Evolutionary conservation across 208 protist species (phyloP).

Genomic region (Strigomonas galati): DNA sequence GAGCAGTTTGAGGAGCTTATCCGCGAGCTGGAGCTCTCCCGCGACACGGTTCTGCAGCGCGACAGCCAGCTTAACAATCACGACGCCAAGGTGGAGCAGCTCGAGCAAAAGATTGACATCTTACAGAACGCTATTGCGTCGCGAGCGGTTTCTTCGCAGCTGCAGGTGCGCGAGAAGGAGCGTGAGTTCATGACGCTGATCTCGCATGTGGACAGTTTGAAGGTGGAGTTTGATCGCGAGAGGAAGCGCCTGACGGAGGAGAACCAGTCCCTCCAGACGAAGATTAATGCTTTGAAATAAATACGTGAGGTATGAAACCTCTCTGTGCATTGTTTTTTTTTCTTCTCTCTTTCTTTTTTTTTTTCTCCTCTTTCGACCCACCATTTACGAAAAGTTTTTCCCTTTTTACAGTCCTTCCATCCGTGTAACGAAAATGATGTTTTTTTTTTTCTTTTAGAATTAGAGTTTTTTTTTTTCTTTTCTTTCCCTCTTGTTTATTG

Average conservation of each 20-base stretch:
- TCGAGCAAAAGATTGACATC: constrained; percentile 67
- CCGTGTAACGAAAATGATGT: too few species aligned
- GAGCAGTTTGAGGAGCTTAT: constrained; percentile 67
- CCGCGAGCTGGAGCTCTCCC: constrained; percentile 51
- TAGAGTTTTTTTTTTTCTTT: too few species aligned
- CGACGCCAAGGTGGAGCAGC: constrained; percentile 72
- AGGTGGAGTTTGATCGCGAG: constrained; percentile 54
- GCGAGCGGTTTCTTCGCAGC: constrained; percentile 43
- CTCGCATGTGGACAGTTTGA: constrained; percentile 42
- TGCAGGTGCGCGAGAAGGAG: constrained; percentile 58
- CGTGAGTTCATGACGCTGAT: constrained; percentile 49
- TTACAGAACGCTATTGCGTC: constrained; percentile 71
- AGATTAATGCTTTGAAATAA: constrained; percentile 22
- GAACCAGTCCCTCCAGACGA: constrained; percentile 34
- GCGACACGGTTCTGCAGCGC: constrained; percentile 56
- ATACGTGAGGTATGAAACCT: constrained; percentile 7
- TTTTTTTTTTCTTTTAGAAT: not conserved
- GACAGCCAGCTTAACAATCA: constrained; percentile 65
- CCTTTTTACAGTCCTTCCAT: too few species aligned
- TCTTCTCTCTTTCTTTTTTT: constrained; percentile 4
- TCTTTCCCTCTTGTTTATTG: too few species aligned
- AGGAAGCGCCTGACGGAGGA: constrained; percentile 43
- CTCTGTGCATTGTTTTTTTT: not conserved
- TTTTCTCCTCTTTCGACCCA: not conserved
- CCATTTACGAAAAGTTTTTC: too few species aligned